A percentile compares a stretch with the other conserved stretches of the same genome.
These are phyloP conservation scores for Limnomonas spitsbergensis DNA, from an alignment of 139 green algal genomes.

Conservation along the genomic window DNA sequence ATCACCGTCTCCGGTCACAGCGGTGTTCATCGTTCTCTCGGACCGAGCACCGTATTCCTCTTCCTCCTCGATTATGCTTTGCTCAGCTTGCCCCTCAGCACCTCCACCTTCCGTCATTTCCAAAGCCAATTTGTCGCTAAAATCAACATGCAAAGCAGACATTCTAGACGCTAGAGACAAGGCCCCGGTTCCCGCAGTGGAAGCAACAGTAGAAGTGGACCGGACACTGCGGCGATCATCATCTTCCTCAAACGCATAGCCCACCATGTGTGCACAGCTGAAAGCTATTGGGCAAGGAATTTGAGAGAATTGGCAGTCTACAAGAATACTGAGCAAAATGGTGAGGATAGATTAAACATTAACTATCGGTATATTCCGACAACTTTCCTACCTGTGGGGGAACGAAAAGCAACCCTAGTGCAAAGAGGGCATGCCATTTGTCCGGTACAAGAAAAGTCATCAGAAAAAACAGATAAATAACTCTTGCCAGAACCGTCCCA, in stretches of 20 bases:
- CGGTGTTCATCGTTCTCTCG: constrained; percentile 8
- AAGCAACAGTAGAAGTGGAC: background rate
- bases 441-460: too few species aligned
- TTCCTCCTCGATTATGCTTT: background rate
- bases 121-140: background rate
- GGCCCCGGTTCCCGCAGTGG: constrained; percentile 14
- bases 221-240: constrained; percentile 9
- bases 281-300: too few species aligned
- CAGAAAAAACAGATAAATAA: too few species aligned
- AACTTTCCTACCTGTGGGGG: too few species aligned
- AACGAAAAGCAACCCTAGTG: too few species aligned
- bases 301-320: too few species aligned
- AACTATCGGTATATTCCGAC: too few species aligned
- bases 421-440: too few species aligned
- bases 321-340: too few species aligned
- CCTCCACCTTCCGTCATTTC: background rate
- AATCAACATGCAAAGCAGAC: constrained; percentile 2
- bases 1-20: background rate
- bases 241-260: constrained; percentile 7
- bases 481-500: too few species aligned
- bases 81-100: background rate
- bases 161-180: background rate
- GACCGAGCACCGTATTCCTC: constrained; percentile 4
- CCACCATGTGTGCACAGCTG: too few species aligned
- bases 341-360: too few species aligned